phyloP scores from a whole-genome alignment of 2,329 filamentous ascomycete species.

The Keithomyces neogunnii region DNA sequence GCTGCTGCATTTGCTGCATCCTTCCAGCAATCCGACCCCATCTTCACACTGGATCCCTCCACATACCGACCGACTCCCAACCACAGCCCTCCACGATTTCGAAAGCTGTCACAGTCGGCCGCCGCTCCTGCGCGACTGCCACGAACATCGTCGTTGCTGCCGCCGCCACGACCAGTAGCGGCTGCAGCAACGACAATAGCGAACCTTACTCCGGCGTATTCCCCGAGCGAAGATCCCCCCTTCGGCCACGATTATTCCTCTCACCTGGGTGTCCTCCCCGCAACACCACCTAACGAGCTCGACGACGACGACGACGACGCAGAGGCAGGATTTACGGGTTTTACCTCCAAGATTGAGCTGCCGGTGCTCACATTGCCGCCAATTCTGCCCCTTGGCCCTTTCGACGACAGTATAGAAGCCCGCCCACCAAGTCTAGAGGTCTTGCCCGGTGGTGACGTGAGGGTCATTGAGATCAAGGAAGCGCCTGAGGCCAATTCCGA shows the following conservation, averaged over 20 bases:
- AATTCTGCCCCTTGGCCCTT: constrained; percentile 16
- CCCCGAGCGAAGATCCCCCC: constrained; percentile 1
- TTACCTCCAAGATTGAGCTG: background rate
- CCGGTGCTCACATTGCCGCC: constrained; percentile 13
- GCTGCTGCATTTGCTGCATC: background rate
- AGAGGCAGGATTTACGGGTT: background rate
- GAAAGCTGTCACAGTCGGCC: constrained; percentile 18
- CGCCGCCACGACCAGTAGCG: constrained; percentile 20
- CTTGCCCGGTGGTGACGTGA: constrained; percentile 7
- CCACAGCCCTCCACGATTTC: constrained; percentile 12
- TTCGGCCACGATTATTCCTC: background rate
- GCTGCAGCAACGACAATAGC: constrained; percentile 10
- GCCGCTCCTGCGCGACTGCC: constrained; percentile 25
- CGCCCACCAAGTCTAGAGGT: constrained; percentile 5
- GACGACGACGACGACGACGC: constrained; percentile 2
- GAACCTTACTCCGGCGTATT: constrained; percentile 3
- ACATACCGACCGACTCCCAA: background rate
- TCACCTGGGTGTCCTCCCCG: background rate
- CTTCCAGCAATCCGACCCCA: background rate
- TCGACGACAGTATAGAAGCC: constrained; percentile 9
- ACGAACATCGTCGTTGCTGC: constrained; percentile 36
- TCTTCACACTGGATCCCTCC: constrained; percentile 4
- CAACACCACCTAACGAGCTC: constrained; percentile 6
- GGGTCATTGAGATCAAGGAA: constrained; percentile 9
- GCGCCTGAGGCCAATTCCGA: constrained; percentile 9